Conservation (phyloP, 192 early-diverging fungal species). For the Lobosporangium transversale region DNA sequence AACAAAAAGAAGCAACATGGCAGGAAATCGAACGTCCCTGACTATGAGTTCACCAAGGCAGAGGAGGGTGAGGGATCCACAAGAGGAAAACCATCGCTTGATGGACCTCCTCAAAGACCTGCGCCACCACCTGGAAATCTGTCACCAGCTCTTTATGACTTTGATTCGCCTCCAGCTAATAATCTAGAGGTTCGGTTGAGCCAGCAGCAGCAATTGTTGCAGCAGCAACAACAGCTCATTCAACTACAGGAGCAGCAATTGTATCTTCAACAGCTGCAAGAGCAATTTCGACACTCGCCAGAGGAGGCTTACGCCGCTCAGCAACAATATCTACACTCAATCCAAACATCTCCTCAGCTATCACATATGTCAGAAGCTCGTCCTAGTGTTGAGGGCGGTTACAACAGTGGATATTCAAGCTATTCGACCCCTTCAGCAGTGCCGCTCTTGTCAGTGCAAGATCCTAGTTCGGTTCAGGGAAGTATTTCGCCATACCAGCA, state of each 20-base stretch:
- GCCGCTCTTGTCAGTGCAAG: neutral
- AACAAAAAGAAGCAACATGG: neutral
- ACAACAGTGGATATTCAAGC: neutral
- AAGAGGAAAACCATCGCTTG: neutral
- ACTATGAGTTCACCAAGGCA: conserved; percentile 7
- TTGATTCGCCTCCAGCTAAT: neutral
- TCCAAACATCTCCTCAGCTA: neutral
- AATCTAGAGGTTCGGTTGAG: neutral
- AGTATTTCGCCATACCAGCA: conserved; percentile 3
- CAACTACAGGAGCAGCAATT: neutral
- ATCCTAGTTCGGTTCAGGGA: neutral
- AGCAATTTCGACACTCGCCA: neutral
- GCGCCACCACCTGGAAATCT: conserved; percentile 1
- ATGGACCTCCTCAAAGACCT: conserved; percentile 8
- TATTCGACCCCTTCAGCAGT: conserved; percentile 4
- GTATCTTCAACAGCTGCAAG: too few species aligned
- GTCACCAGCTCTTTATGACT: conserved; percentile 7
- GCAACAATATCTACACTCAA: neutral
- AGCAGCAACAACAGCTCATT: neutral
- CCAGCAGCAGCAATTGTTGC: neutral
- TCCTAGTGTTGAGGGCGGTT: neutral
- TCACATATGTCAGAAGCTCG: neutral
- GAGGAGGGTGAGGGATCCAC: neutral
- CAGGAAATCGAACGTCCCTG: neutral
- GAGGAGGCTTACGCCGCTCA: neutral